These are phyloP conservation scores for Tripidium arundinaceum DNA, from an alignment of 202 grass and related monocot genomes.

Conservation along the genomic window DNA sequence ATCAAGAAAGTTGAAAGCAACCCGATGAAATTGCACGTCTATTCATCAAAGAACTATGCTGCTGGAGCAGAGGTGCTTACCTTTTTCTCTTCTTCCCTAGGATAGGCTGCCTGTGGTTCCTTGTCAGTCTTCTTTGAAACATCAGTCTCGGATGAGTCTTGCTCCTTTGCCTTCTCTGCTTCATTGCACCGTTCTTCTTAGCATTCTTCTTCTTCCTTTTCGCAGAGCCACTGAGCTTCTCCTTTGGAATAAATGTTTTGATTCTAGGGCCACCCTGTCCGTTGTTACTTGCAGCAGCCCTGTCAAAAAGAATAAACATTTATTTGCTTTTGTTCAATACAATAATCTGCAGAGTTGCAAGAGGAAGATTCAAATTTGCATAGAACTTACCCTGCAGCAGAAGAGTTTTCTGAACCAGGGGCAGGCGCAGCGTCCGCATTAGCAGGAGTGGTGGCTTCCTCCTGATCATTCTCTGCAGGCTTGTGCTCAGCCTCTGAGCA, in stretches of 20 bases:
- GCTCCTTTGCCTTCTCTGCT: neutral
- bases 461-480: neutral
- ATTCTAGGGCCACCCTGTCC: neutral
- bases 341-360: neutral
- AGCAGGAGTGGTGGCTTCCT: neutral
- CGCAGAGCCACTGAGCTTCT: neutral
- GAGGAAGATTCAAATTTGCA: too few species aligned
- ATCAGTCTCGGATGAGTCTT: neutral
- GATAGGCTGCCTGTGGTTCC: neutral
- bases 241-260: neutral
- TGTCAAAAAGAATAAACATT: neutral
- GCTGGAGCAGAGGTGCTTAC: neutral
- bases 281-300: constrained; percentile 3
- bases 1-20: neutral
- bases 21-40: neutral
- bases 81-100: constrained; percentile 2
- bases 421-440: neutral
- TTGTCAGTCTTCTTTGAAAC: neutral
- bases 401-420: constrained; percentile 23
- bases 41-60: neutral
- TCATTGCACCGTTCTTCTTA: neutral
- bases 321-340: neutral
- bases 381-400: neutral
- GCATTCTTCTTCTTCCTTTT: constrained; percentile 23
- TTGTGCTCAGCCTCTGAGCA: neutral